These are phyloP conservation scores for Beauveria varroae DNA, from an alignment of 2,329 filamentous ascomycete species.

Conservation along the genomic window DNA sequence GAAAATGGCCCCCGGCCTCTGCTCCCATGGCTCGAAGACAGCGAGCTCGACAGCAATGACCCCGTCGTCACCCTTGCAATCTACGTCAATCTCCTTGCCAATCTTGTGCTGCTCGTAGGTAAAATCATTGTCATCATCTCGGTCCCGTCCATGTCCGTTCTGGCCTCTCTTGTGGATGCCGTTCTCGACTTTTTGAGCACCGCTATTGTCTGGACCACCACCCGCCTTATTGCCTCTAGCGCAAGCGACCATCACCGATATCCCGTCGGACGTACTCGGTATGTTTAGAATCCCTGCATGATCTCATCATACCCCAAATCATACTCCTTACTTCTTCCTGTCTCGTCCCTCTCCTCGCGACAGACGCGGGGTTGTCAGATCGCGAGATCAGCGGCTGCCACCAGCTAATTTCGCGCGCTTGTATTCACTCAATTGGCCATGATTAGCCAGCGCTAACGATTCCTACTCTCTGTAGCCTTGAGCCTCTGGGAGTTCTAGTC, in stretches of 20 bases:
- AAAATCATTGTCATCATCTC: slow-evolving; percentile 72
- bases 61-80: slow-evolving; percentile 80
- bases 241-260: slow-evolving; percentile 68
- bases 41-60: slow-evolving; percentile 62
- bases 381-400: not conserved
- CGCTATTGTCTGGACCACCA: slow-evolving; percentile 73
- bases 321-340: not conserved
- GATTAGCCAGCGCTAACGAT: slow-evolving; percentile 15
- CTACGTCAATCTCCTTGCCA: slow-evolving; percentile 76
- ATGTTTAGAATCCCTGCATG: slow-evolving; percentile 13
- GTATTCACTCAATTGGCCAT: not conserved
- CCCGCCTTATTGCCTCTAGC: slow-evolving; percentile 57
- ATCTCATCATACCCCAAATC: not conserved
- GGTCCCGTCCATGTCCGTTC: slow-evolving; percentile 73
- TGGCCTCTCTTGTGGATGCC: slow-evolving; percentile 73
- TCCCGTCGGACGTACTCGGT: slow-evolving; percentile 64
- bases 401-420: not conserved
- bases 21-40: slow-evolving; percentile 66
- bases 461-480: slow-evolving; percentile 42
- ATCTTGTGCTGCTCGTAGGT: slow-evolving; percentile 63
- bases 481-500: slow-evolving; percentile 72
- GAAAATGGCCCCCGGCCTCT: slow-evolving; percentile 30
- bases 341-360: not conserved
- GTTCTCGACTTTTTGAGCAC: slow-evolving; percentile 75
- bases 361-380: not conserved